Percentiles rank a stretch among this genome's conserved stretches.
phyloP scores from a whole-genome alignment of 2,329 filamentous ascomycete genomes.

The Calonectria fujianensis region DNA sequence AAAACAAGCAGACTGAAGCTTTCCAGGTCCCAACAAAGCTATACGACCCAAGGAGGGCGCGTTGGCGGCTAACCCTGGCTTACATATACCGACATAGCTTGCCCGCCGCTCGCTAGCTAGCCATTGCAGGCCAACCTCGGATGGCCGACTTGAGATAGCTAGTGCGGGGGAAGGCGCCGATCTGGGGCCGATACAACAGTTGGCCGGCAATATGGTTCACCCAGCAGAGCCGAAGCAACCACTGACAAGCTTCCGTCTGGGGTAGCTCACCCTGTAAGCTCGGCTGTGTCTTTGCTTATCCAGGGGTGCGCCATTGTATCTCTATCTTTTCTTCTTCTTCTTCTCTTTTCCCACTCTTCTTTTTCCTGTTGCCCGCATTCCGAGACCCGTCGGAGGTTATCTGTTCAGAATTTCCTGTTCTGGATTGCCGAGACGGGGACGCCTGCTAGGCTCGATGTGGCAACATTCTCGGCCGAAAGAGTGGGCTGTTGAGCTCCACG shows the following conservation, averaged over 20 bases:
- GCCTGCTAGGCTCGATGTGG: constrained; percentile 30
- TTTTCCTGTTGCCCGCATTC: neutral
- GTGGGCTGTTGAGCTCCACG: neutral
- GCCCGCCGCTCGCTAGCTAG: constrained; percentile 7
- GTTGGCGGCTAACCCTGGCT: constrained; percentile 27
- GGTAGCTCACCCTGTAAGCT: neutral
- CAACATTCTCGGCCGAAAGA: constrained; percentile 24
- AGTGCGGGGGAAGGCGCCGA: constrained; percentile 40
- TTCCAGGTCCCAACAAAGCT: constrained; percentile 14
- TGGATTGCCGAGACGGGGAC: constrained; percentile 27
- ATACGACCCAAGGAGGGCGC: constrained; percentile 1
- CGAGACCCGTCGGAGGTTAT: neutral
- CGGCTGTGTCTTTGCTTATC: neutral
- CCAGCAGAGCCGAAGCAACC: constrained; percentile 14
- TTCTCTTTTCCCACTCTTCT: neutral
- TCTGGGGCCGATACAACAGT: constrained; percentile 36
- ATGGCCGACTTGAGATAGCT: constrained; percentile 34
- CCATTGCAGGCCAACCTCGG: constrained; percentile 35
- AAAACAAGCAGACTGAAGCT: constrained; percentile 5
- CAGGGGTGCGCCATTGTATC: neutral
- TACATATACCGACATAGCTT: constrained; percentile 32
- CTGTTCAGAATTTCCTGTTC: constrained; percentile 27
- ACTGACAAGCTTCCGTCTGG: neutral
- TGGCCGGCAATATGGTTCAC: constrained; percentile 4
- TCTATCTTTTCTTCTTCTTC: neutral